Evolutionary conservation across 23 red algal genomes (phyloP).

Genomic region (Chondrus crispus): DNA sequence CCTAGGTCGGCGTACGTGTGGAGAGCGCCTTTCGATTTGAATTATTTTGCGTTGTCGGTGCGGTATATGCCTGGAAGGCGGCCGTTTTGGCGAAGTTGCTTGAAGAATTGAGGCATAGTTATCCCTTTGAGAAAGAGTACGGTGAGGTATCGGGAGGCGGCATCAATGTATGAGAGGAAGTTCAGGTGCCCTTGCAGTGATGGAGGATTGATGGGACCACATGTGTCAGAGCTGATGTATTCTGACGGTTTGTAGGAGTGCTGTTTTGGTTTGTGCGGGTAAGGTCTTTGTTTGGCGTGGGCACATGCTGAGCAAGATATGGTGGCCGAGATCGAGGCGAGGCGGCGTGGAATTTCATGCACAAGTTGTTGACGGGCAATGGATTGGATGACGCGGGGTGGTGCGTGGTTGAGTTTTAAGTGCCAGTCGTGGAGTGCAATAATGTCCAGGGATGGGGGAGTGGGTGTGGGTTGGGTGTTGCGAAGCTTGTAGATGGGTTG

Average conservation of each 20-base stretch:
- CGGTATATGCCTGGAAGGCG: no score
- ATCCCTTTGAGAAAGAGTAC: neutral
- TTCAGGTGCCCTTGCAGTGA: neutral
- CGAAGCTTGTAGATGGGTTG: no score
- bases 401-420: neutral
- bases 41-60: constrained; percentile 39
- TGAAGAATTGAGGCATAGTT: no score
- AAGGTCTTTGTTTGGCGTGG: neutral
- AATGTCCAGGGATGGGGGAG: no score
- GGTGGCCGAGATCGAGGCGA: neutral
- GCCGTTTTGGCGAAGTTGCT: no score
- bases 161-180: neutral
- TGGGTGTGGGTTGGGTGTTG: no score
- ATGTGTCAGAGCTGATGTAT: no score
- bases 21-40: neutral
- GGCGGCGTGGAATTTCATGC: neutral
- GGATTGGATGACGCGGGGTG: neutral
- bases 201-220: neutral
- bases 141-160: neutral
- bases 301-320: neutral
- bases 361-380: neutral
- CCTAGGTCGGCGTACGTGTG: neutral
- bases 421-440: neutral
- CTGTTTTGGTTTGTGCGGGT: neutral
- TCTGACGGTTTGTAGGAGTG: neutral